Evolutionary conservation across 768 basidiomycete species (phyloP).

Genomic region (Porphyrellus cyaneotinctus): DNA sequence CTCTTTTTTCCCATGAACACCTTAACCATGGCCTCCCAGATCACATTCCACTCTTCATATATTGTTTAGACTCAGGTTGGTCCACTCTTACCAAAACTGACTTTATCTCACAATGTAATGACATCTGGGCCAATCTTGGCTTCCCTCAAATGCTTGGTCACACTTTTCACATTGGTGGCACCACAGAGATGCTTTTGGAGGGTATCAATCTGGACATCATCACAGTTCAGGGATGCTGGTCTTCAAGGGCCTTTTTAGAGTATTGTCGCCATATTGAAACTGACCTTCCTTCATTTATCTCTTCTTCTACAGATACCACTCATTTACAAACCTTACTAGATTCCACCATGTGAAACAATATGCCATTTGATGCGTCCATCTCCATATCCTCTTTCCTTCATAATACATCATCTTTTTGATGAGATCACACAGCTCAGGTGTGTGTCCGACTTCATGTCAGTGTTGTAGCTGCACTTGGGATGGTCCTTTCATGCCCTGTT

Average conservation of each 20-base stretch:
- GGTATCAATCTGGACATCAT: not conserved
- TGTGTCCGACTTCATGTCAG: not conserved
- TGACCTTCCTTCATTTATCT: no score
- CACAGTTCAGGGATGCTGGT: not conserved
- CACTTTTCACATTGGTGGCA: not conserved
- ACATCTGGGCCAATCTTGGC: not conserved
- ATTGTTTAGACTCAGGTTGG: not conserved
- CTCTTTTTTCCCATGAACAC: not conserved
- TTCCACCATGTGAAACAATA: not conserved
- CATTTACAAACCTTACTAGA: not conserved
- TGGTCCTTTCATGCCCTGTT: no score
- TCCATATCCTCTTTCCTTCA: not conserved
- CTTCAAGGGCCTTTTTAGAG: not conserved
- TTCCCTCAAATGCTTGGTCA: not conserved
- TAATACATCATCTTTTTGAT: not conserved
- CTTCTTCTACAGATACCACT: not conserved
- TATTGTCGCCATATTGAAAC: no score
- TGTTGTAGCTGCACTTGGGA: not conserved
- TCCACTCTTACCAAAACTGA: not conserved
- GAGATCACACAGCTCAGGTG: not conserved
- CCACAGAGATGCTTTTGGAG: no score
- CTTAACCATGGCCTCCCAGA: not conserved
- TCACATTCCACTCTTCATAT: not conserved
- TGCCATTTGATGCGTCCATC: not conserved
- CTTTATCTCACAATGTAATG: not conserved